Conservation (phyloP, 208 protist genomes). For the Herpetomonas muscarum region DNA sequence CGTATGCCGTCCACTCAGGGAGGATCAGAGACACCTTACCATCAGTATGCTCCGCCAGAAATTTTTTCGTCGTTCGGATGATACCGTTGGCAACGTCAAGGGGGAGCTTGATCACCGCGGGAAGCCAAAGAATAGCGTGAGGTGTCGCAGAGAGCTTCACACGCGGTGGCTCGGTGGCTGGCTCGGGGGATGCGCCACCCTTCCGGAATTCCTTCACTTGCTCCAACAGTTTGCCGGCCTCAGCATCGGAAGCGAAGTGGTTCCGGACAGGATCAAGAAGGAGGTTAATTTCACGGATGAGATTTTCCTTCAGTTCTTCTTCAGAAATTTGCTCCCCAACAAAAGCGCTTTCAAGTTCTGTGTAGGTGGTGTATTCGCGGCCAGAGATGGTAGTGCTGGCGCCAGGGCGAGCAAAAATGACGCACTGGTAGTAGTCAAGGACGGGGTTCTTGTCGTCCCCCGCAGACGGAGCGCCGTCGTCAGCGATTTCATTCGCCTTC, state of each 20-base stretch:
- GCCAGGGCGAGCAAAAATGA: constrained; percentile 82
- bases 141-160: constrained; percentile 27
- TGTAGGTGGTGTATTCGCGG: constrained; percentile 62
- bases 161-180: not conserved
- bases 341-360: constrained; percentile 79
- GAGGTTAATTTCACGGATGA: constrained; percentile 85
- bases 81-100: constrained; percentile 58
- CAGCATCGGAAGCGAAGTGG: constrained; percentile 87
- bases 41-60: constrained; percentile 49
- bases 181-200: not conserved
- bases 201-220: constrained; percentile 85
- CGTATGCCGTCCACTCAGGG: constrained; percentile 81
- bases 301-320: constrained; percentile 73
- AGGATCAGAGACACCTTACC: constrained; percentile 58
- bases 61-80: constrained; percentile 30
- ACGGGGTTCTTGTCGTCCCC: constrained; percentile 93
- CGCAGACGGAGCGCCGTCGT: constrained; percentile 66
- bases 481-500: constrained; percentile 32
- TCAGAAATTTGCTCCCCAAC: constrained; percentile 61
- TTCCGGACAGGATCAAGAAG: constrained; percentile 93
- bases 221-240: constrained; percentile 85
- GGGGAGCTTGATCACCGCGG: constrained; percentile 50
- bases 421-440: constrained; percentile 94
- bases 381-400: constrained; percentile 40
- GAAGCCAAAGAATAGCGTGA: constrained; percentile 69